phyloP scores from a whole-genome alignment of 2,329 filamentous ascomycete species.

The Neopestalotiopsis rosae region DNA sequence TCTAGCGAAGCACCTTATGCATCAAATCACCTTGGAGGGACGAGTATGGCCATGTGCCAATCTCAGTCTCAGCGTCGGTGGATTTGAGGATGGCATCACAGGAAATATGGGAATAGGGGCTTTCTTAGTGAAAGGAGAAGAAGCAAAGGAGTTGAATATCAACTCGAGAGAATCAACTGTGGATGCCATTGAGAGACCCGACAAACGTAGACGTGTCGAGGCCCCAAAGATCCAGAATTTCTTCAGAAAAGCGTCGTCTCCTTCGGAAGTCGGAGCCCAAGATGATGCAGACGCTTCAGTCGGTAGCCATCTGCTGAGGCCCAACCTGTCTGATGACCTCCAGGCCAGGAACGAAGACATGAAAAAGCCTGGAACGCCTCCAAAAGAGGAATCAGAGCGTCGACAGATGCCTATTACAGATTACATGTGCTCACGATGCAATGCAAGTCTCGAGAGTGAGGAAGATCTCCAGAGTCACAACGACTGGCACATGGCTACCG shows the following conservation, averaged over 20 bases:
- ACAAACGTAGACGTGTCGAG: slow-evolving; percentile 53
- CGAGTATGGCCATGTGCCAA: slow-evolving; percentile 91
- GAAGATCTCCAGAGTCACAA: slow-evolving; percentile 76
- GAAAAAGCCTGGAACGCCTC: slow-evolving; percentile 21
- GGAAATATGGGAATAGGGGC: slow-evolving; percentile 86
- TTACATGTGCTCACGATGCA: slow-evolving; percentile 69
- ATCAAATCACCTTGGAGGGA: slow-evolving; percentile 79
- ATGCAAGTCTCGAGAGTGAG: slow-evolving; percentile 59
- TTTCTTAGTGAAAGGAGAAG: slow-evolving; percentile 81
- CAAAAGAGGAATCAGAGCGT: slow-evolving; percentile 32
- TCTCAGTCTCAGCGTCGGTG: slow-evolving; percentile 85
- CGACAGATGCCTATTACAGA: slow-evolving; percentile 41
- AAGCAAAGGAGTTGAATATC: slow-evolving; percentile 60
- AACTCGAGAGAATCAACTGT: slow-evolving; percentile 31
- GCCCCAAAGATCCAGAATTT: slow-evolving; percentile 61
- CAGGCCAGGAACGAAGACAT: slow-evolving; percentile 7
- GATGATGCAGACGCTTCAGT: slow-evolving; percentile 26
- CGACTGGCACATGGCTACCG: slow-evolving; percentile 94
- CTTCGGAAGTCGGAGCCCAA: slow-evolving; percentile 33
- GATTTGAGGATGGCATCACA: slow-evolving; percentile 85
- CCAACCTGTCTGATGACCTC: slow-evolving; percentile 11
- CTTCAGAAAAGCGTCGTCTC: slow-evolving; percentile 49
- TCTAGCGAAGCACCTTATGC: slow-evolving; percentile 76
- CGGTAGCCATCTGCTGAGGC: slow-evolving; percentile 23
- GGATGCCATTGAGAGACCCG: slow-evolving; percentile 36